Evolutionary conservation across 495 filamentous ascomycete genomes (phyloP).

Genomic region (Astrocystis sublimbata): DNA sequence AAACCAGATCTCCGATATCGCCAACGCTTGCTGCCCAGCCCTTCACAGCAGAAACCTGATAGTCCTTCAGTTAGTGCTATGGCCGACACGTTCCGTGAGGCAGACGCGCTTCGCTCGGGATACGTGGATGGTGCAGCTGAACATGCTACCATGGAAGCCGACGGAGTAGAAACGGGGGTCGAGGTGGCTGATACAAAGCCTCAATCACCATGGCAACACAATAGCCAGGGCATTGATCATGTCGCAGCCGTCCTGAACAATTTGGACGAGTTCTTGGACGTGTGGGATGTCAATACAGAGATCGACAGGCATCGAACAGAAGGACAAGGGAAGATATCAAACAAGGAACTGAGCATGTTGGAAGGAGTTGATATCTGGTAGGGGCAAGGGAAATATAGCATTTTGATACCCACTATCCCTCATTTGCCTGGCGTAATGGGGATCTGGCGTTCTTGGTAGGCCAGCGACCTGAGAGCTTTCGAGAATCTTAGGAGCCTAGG

Average conservation of each 20-base stretch:
- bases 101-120: constrained; percentile 20
- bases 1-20: constrained; percentile 2
- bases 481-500: background rate
- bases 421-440: background rate
- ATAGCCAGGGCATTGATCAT: constrained; percentile 35
- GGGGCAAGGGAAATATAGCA: background rate
- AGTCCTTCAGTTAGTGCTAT: constrained; percentile 44
- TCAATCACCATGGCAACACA: constrained; percentile 26
- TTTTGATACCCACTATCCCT: constrained; percentile 10
- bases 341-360: constrained; percentile 2
- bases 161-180: background rate
- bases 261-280: constrained; percentile 42
- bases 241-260: constrained; percentile 46
- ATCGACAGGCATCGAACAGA: constrained; percentile 25
- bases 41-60: constrained; percentile 37
- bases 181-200: constrained; percentile 7
- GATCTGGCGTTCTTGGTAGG: background rate
- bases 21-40: constrained; percentile 39
- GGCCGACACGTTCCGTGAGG: constrained; percentile 41
- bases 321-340: background rate
- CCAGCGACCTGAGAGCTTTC: too few relatives aligned
- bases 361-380: constrained; percentile 12
- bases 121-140: background rate
- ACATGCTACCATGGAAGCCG: background rate
- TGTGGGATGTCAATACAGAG: constrained; percentile 44